These are phyloP conservation scores for Noccaea bulbosa DNA, from an alignment of 345 rosid genomes.

Conservation along the genomic window DNA sequence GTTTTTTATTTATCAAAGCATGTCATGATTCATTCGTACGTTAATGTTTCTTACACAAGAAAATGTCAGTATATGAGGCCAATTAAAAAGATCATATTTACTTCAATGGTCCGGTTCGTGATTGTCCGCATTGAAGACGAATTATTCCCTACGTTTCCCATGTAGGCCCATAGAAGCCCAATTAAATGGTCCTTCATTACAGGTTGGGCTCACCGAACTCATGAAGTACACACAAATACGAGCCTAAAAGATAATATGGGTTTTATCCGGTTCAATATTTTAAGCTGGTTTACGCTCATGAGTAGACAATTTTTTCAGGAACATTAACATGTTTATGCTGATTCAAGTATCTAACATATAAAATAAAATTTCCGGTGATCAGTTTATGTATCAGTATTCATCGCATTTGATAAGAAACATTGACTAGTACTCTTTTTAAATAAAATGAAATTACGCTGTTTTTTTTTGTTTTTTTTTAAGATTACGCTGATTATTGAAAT, in stretches of 20 bases:
- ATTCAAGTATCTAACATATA: background rate
- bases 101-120: constrained; percentile 49
- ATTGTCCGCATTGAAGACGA: background rate
- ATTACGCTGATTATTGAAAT: too few relatives aligned
- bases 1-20: constrained; percentile 6
- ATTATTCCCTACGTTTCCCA: background rate
- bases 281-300: background rate
- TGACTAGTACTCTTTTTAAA: background rate
- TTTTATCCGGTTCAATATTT: background rate
- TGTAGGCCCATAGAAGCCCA: constrained; percentile 10
- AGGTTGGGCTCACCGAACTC: constrained; percentile 16
- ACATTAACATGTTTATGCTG: background rate
- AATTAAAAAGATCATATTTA: constrained; percentile 37
- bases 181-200: background rate
- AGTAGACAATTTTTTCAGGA: background rate
- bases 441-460: background rate
- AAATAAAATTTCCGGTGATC: background rate
- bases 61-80: background rate
- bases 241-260: background rate
- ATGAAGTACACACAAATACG: constrained; percentile 1
- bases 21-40: background rate
- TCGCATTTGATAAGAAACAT: background rate
- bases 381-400: background rate
- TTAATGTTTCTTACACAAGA: background rate
- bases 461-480: too few relatives aligned